Evolutionary conservation across 1,139 yeast genomes (phyloP), one percentile per base, ranked within the genome.

Genomic region (Citeromyces siamensis): DNA sequence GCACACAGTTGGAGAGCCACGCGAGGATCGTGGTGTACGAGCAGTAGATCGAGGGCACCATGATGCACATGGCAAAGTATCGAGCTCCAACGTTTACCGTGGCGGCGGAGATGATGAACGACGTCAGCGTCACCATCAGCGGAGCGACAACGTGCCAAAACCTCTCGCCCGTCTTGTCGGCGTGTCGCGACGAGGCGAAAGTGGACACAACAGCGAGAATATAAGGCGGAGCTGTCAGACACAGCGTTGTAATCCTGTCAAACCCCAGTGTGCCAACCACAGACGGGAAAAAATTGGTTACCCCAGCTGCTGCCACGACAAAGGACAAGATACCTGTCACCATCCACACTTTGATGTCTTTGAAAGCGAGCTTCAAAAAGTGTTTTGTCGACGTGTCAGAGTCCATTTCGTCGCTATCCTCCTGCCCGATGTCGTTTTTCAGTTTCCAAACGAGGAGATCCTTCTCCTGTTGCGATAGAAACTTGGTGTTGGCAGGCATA

Each of bases 221-320:
- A 51, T 72, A 74, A 20, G 80, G 80, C 32, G 80, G 80, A 31
- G 74, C 79, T 4, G 79, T 72, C 43, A 74, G 56, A 45, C 71
- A 66, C 41, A 71, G 58, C 5, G 79, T 73, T 23, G 67, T 61
- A 33, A 70, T 61, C 41, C 61, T 56, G 48, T 53, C 49, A 44
- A 70, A 74, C 32, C 71, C 64, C 44, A 74, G 58, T 5, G 81
- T 72, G 42, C 60, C 53, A 16, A 74, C 77, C 26, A 74, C 73
- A 1, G 77, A 63, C 20, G 80, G 81, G 62, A 73, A 74, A 51
- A 71, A 73, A 48, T 72, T 69, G 20, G 77, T 71, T 36, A 72
- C 71, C 50, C 78, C 76, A 46, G 60, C 56, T 34, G 77, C 75
- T 23, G 77, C 76, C 33, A 70, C 75, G 21, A 71, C 64, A 28